Conservation (phyloP, 306 rosid species). For the Inga laurina region DNA sequence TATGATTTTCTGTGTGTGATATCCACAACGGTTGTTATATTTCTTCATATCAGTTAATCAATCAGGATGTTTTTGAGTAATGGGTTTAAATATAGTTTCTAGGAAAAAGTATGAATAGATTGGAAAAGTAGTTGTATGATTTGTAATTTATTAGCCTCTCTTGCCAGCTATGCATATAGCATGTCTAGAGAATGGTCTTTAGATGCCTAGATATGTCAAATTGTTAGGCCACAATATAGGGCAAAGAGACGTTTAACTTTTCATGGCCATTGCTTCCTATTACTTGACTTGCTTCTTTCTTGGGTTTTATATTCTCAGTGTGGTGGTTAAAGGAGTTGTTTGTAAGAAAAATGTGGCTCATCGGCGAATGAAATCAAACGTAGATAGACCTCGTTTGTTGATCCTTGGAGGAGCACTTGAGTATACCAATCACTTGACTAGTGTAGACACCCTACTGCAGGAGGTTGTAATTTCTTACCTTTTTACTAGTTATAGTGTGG, state of each 20-base stretch:
- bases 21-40: conserved; percentile 8
- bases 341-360: conserved; percentile 64
- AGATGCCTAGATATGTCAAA: too few species aligned
- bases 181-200: background rate
- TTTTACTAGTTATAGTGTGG: background rate
- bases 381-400: conserved; percentile 55
- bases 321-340: conserved; percentile 69
- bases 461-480: conserved; percentile 47
- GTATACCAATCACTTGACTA: conserved; percentile 62
- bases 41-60: conserved; percentile 28
- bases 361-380: conserved; percentile 37
- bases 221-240: too few species aligned
- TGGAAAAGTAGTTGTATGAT: background rate
- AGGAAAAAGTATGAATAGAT: background rate
- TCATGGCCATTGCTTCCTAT: background rate
- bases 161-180: background rate
- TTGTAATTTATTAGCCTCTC: background rate
- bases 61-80: background rate
- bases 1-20: conserved; percentile 1
- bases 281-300: background rate
- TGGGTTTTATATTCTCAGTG: conserved; percentile 33
- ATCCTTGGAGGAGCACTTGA: conserved; percentile 79
- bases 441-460: conserved; percentile 74
- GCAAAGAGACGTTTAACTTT: background rate
- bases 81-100: background rate